Evolutionary conservation across 805 yeast genomes (phyloP).

Genomic region (Kregervanrija pseudodelftensis): DNA sequence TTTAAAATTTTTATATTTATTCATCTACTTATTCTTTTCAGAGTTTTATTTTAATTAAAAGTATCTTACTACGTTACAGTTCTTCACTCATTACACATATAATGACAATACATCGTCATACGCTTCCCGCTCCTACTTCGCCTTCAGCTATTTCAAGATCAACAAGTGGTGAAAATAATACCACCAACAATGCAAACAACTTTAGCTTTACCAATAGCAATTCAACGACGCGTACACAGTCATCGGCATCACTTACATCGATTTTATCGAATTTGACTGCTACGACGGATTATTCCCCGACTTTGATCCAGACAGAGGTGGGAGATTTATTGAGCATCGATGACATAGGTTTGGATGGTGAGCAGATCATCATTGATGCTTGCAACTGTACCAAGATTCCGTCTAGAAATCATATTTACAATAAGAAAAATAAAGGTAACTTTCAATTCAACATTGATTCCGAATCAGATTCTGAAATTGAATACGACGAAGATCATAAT

Average conservation of each 20-base stretch:
- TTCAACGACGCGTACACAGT: slow-evolving; percentile 14
- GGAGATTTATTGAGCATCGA: slow-evolving; percentile 20
- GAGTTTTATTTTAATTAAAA: too few relatives aligned
- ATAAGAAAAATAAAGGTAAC: not conserved
- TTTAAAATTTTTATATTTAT: too few relatives aligned
- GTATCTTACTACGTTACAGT: too few relatives aligned
- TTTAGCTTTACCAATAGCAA: slow-evolving; percentile 4
- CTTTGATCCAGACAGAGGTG: slow-evolving; percentile 22
- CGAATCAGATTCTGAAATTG: slow-evolving; percentile 8
- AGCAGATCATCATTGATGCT: not conserved
- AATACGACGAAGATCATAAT: slow-evolving; percentile 8
- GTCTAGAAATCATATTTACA: too few relatives aligned
- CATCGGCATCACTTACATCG: slow-evolving; percentile 19
- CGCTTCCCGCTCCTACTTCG: slow-evolving; percentile 1
- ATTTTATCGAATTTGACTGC: slow-evolving; percentile 10
- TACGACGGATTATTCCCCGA: slow-evolving; percentile 28
- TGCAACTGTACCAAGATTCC: too few relatives aligned
- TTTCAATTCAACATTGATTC: not conserved
- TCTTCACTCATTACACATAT: not conserved
- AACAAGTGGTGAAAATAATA: slow-evolving; percentile 2
- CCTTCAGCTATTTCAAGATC: slow-evolving; percentile 3
- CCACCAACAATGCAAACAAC: not conserved
- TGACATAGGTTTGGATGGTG: slow-evolving; percentile 16
- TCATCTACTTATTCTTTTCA: too few relatives aligned
- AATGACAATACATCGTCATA: slow-evolving; percentile 21